Conservation (phyloP, 2,329 filamentous ascomycete genomes). For the Pseudocercospora macadamiae region DNA sequence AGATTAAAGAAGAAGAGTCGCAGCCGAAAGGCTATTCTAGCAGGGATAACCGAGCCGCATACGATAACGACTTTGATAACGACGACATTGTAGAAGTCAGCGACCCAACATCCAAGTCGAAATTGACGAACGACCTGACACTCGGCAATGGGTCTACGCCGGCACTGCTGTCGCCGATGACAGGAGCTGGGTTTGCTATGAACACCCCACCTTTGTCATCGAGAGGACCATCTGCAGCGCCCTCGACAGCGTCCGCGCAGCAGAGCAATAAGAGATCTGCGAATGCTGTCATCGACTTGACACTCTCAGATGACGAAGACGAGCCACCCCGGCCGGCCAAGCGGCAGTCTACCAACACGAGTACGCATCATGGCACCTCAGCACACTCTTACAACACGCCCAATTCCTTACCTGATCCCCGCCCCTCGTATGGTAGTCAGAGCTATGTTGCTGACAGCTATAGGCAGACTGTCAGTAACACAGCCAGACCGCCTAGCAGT, state of each 20-base stretch:
- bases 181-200: constrained; percentile 40
- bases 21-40: constrained; percentile 42
- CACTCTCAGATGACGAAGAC: constrained; percentile 53
- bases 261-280: constrained; percentile 48
- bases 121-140: constrained; percentile 35
- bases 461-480: constrained; percentile 27
- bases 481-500: constrained; percentile 23
- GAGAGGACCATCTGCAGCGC: constrained; percentile 44
- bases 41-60: constrained; percentile 36
- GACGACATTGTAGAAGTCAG: constrained; percentile 51
- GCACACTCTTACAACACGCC: constrained; percentile 28
- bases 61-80: constrained; percentile 46
- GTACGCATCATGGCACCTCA: constrained; percentile 28
- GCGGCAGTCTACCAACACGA: constrained; percentile 34
- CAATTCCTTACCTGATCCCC: constrained; percentile 30
- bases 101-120: constrained; percentile 35
- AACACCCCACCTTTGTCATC: constrained; percentile 52
- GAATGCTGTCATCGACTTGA: constrained; percentile 54
- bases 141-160: constrained; percentile 29
- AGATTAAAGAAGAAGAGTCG: constrained; percentile 46
- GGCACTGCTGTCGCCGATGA: constrained; percentile 21
- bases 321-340: constrained; percentile 41
- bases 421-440: constrained; percentile 19
- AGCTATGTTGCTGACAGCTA: constrained; percentile 29
- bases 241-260: constrained; percentile 36